Percentiles rank a stretch among this genome's conserved stretches.
These are phyloP conservation scores for Colletotrichum tamarilloi DNA, from an alignment of 2,329 filamentous ascomycete species.

Conservation along the genomic window DNA sequence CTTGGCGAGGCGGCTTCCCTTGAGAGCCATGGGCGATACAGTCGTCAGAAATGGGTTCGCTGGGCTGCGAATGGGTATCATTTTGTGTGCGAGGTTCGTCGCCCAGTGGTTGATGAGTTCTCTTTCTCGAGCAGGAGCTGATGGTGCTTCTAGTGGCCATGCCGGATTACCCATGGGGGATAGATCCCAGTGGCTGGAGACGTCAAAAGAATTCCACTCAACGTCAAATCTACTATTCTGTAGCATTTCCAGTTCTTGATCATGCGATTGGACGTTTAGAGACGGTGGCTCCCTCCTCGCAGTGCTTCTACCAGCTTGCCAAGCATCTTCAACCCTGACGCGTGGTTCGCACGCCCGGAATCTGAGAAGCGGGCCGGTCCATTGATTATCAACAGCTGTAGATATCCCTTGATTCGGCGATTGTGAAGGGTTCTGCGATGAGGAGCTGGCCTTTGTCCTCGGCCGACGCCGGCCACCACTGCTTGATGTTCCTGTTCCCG, in stretches of 20 bases:
- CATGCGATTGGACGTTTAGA: background rate
- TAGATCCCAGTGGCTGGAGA: too few species aligned
- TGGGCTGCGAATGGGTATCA: slow-evolving; percentile 9
- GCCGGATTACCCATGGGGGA: background rate
- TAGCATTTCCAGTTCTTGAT: background rate
- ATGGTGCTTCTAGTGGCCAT: background rate
- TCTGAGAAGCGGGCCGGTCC: background rate
- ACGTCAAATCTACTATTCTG: background rate
- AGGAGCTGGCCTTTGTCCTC: background rate
- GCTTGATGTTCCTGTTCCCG: background rate
- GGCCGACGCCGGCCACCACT: background rate
- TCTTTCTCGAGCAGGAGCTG: background rate
- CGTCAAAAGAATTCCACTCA: background rate
- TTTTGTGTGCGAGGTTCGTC: slow-evolving; percentile 15
- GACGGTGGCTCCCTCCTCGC: background rate
- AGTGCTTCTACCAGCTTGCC: too few species aligned
- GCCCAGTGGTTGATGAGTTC: slow-evolving; percentile 23
- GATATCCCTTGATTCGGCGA: too few species aligned
- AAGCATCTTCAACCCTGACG: background rate
- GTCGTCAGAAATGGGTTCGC: slow-evolving; percentile 4
- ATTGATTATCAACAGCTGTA: too few species aligned
- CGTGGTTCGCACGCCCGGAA: background rate
- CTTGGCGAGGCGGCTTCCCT: slow-evolving; percentile 4
- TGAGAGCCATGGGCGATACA: slow-evolving; percentile 13
- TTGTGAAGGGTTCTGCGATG: background rate